Percentiles rank a stretch among this genome's conserved stretches.
phyloP scores from a whole-genome alignment of 169 alveolate species.

The Plasmodium malariae region DNA sequence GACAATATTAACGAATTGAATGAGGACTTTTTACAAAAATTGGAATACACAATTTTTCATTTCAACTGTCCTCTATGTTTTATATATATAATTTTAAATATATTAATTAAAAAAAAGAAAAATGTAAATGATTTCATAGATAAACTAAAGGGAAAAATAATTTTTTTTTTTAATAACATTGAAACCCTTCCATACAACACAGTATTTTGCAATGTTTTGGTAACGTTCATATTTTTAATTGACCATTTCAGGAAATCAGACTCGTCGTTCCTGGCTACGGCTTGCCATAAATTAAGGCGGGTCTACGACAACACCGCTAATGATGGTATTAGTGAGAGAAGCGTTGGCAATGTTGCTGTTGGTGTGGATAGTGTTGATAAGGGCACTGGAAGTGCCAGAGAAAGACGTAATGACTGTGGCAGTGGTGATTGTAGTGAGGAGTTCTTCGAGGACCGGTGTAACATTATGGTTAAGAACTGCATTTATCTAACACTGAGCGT shows the following conservation, averaged over 20 bases:
- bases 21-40: conserved; percentile 26
- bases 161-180: conserved; percentile 30
- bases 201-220: conserved; percentile 43
- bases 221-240: conserved; percentile 51
- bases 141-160: conserved; percentile 32
- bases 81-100: conserved; percentile 49
- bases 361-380: background rate
- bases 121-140: conserved; percentile 54
- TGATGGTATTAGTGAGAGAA: background rate
- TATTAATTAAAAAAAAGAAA: conserved; percentile 48
- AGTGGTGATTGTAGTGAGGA: too few species aligned
- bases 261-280: conserved; percentile 19
- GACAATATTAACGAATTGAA: conserved; percentile 33
- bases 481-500: conserved; percentile 40
- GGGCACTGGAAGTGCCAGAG: background rate
- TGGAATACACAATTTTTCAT: conserved; percentile 40
- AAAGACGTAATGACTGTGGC: too few species aligned
- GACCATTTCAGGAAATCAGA: conserved; percentile 39
- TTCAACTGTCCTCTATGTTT: conserved; percentile 62
- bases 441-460: too few species aligned
- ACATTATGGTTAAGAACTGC: conserved; percentile 50
- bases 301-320: background rate
- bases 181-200: conserved; percentile 31
- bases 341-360: background rate
- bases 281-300: conserved; percentile 11